Base-by-base conservation (phyloP, 768 basidiomycete genomes). In the Russula emetica region DNA sequence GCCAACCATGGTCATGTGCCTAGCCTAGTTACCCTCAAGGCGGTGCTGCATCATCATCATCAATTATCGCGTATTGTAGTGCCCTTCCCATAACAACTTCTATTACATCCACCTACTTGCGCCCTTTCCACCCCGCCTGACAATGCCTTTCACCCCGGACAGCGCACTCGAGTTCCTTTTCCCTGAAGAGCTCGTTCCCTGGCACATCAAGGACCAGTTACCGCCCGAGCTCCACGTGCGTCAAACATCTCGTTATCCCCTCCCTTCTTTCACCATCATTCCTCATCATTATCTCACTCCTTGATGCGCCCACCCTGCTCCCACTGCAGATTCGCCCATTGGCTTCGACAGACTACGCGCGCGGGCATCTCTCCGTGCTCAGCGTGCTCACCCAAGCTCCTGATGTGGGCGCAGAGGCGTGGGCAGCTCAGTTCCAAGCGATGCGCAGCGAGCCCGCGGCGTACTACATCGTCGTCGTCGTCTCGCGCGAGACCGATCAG, bases 401-500 rank as follows among this genome's bases (percentile, higher is more conserved):
- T 5, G 85, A 86, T 73, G 81, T 84, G 10, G 82, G 91, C 30
- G 79, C 84, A 44, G 75, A 76, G 0, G 83, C 87, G 2, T 98
- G 92, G 85, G 72, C 77, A 22, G 76, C 82, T 3, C 89, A 90
- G 40, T 94, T 90, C 74, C 73, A 84, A 34, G 77, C 79, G 44
- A 76, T 88, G 69, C 82, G 83, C 66, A 75, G 73, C 32, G 72
- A 77, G 8, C 78, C 82, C 1, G 70, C 75, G 50, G 89, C 91
- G 2, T 97, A 98, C 80, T 94, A 85, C 76, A 78, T 86, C 55
- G 75, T 98, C 70, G 95, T 95, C 73, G 86, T 98, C 71, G 77
- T 96, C 64, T 82, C 87, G 74, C 83, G 85, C 61, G 72, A 78
- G 16, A 82, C 85, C 1, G 92, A 97, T 78, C 77, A 78, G 68